Conservation (phyloP, 306 rosid species). For the Inga oerstediana region DNA sequence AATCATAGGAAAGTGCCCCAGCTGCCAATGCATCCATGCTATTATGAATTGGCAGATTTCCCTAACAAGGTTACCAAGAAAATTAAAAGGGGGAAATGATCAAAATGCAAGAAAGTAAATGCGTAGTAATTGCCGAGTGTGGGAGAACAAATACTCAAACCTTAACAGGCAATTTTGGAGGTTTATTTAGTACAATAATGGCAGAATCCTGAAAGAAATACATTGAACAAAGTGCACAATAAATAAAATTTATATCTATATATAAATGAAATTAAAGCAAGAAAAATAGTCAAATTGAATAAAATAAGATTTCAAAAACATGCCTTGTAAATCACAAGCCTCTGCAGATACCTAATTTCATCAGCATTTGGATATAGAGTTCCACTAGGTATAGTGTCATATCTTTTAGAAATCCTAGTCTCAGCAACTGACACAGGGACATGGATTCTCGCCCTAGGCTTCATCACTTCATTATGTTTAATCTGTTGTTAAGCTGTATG, state of each 20-base stretch:
- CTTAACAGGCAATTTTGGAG: slow-evolving; percentile 93
- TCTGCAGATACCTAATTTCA: slow-evolving; percentile 87
- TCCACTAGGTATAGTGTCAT: slow-evolving; percentile 87
- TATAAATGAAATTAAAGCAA: slow-evolving; percentile 9
- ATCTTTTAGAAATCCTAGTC: slow-evolving; percentile 83
- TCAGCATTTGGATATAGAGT: slow-evolving; percentile 93
- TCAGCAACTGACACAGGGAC: slow-evolving; percentile 83
- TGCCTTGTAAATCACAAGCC: slow-evolving; percentile 93
- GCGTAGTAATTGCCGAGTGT: slow-evolving; percentile 18
- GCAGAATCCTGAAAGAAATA: slow-evolving; percentile 73
- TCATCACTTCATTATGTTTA: slow-evolving; percentile 72
- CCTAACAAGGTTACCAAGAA: slow-evolving; percentile 55
- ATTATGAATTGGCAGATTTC: slow-evolving; percentile 89
- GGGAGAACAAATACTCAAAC: slow-evolving; percentile 44
- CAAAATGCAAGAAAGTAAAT: slow-evolving; percentile 25
- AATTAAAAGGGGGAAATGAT: slow-evolving; percentile 23
- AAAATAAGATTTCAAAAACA: slow-evolving; percentile 30
- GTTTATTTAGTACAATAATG: slow-evolving; percentile 84
- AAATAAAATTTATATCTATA: slow-evolving; percentile 12
- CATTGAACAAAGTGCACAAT: slow-evolving; percentile 13
- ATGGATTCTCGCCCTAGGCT: slow-evolving; percentile 59
- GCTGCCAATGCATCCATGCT: slow-evolving; percentile 98
- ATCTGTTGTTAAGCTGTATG: slow-evolving; percentile 68
- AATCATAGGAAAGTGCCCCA: slow-evolving; percentile 85
- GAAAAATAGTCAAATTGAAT: slow-evolving; percentile 25